Evolutionary conservation across 768 basidiomycete genomes (phyloP).

Genomic region (Leccinum uliginosum): DNA sequence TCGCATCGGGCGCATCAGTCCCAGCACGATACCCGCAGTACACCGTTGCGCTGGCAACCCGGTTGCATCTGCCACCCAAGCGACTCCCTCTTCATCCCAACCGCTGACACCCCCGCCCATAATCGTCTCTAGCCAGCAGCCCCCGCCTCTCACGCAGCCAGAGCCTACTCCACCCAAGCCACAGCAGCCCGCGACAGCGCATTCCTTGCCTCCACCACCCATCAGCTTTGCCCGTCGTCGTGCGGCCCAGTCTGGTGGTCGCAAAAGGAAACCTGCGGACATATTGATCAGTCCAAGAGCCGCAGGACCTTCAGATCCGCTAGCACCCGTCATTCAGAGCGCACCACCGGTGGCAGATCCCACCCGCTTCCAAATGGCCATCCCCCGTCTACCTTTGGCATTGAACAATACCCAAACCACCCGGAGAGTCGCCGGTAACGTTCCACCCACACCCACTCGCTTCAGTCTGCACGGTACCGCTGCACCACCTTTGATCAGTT

Average conservation of each 20-base stretch:
- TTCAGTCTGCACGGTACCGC: slow-evolving; percentile 41
- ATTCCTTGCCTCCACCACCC: slow-evolving; percentile 61
- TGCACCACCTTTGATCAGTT: slow-evolving; percentile 15
- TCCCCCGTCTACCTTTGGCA: slow-evolving; percentile 60
- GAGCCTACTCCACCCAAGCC: slow-evolving; percentile 22
- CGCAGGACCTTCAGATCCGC: slow-evolving; percentile 44
- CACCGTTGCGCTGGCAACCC: slow-evolving; percentile 27
- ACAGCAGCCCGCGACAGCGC: slow-evolving; percentile 15
- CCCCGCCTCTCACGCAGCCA: slow-evolving; percentile 11
- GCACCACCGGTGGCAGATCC: slow-evolving; percentile 58
- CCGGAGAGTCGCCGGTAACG: slow-evolving; percentile 50
- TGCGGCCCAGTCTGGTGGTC: slow-evolving; percentile 55
- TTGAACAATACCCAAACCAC: slow-evolving; percentile 42
- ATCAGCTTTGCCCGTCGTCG: slow-evolving; percentile 77
- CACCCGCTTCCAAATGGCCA: slow-evolving; percentile 54
- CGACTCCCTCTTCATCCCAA: slow-evolving; percentile 20
- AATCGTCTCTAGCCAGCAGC: slow-evolving; percentile 24
- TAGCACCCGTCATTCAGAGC: slow-evolving; percentile 69
- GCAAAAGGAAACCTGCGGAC: slow-evolving; percentile 72
- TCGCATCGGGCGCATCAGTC: slow-evolving; percentile 37
- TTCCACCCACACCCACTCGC: slow-evolving; percentile 70
- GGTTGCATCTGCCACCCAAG: slow-evolving; percentile 21
- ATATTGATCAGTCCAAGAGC: slow-evolving; percentile 73
- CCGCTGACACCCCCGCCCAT: slow-evolving; percentile 24
- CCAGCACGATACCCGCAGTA: slow-evolving; percentile 24